Percentiles rank a stretch among this genome's conserved stretches.
Evolutionary conservation across 1,139 yeast genomes (phyloP).

Genomic region (Hyphopichia wangnamkhiaoensis): DNA sequence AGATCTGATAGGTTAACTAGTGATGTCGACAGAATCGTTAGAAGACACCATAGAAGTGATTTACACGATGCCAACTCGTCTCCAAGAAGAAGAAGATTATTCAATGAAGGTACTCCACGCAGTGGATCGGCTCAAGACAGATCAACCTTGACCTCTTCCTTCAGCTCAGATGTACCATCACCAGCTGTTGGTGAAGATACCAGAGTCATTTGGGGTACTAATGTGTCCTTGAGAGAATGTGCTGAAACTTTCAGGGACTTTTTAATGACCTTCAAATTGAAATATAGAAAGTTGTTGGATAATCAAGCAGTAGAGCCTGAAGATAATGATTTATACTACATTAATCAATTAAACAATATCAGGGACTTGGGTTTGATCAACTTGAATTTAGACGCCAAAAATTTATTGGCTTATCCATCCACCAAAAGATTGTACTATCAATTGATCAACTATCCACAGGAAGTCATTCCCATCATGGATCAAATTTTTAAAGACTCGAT

Average conservation of each 20-base stretch:
- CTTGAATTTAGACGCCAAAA: slow-evolving; percentile 80
- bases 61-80: slow-evolving; percentile 44
- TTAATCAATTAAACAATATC: slow-evolving; percentile 72
- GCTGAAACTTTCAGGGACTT: slow-evolving; percentile 79
- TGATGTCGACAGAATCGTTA: slow-evolving; percentile 45
- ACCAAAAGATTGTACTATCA: slow-evolving; percentile 83
- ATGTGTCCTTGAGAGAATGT: slow-evolving; percentile 88
- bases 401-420: slow-evolving; percentile 72
- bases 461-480: slow-evolving; percentile 96
- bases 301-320: slow-evolving; percentile 43
- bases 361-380: slow-evolving; percentile 77
- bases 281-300: slow-evolving; percentile 62
- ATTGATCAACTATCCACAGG: slow-evolving; percentile 91
- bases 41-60: slow-evolving; percentile 46
- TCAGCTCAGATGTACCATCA: slow-evolving; percentile 23
- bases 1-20: slow-evolving; percentile 38
- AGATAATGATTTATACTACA: slow-evolving; percentile 76
- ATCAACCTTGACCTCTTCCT: too few species aligned
- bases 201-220: slow-evolving; percentile 98
- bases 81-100: slow-evolving; percentile 41
- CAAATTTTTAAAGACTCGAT: slow-evolving; percentile 90
- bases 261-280: slow-evolving; percentile 77
- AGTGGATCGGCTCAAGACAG: too few species aligned
- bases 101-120: slow-evolving; percentile 21
- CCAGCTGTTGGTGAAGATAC: slow-evolving; percentile 60